phyloP scores from a whole-genome alignment of 805 yeast genomes.

The Kregervanrija fluxuum region DNA sequence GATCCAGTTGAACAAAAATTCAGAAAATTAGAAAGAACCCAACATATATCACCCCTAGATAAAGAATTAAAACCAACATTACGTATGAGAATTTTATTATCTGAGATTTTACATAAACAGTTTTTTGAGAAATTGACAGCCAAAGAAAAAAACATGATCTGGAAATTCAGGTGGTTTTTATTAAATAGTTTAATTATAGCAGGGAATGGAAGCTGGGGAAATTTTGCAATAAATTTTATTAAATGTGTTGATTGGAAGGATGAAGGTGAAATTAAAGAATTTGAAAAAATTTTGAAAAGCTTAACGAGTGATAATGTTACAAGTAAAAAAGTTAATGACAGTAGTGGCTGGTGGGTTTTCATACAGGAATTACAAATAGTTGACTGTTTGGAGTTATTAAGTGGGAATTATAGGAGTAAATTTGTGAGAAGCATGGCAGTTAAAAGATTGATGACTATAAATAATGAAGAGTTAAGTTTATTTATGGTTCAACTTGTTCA shows the following conservation, averaged over 20 bases:
- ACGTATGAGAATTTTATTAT: constrained; percentile 66
- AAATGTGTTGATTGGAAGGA: constrained; percentile 88
- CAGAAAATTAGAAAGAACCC: constrained; percentile 75
- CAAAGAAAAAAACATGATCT: constrained; percentile 76
- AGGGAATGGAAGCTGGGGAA: constrained; percentile 29
- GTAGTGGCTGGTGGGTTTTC: constrained; percentile 21
- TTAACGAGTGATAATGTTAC: constrained; percentile 12
- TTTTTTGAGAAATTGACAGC: constrained; percentile 77
- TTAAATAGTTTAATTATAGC: constrained; percentile 41
- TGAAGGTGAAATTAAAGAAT: constrained; percentile 71
- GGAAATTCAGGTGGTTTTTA: constrained; percentile 85
- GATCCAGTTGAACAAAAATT: constrained; percentile 89
- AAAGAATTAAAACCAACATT: constrained; percentile 86
- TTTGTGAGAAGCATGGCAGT: constrained; percentile 85
- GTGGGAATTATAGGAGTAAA: constrained; percentile 67
- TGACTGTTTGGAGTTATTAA: constrained; percentile 62
- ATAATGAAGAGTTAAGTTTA: constrained; percentile 71
- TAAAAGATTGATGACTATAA: constrained; percentile 68
- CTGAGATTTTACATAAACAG: constrained; percentile 63
- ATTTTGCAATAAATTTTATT: constrained; percentile 52
- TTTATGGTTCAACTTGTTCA: constrained; percentile 87
- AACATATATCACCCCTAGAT: constrained; percentile 70
- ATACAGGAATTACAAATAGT: constrained; percentile 28
- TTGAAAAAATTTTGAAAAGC: constrained; percentile 37
- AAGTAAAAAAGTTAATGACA: constrained; percentile 1